Conservation (phyloP, 148 eudicot genomes). For the Salicornia ramosissima region DNA sequence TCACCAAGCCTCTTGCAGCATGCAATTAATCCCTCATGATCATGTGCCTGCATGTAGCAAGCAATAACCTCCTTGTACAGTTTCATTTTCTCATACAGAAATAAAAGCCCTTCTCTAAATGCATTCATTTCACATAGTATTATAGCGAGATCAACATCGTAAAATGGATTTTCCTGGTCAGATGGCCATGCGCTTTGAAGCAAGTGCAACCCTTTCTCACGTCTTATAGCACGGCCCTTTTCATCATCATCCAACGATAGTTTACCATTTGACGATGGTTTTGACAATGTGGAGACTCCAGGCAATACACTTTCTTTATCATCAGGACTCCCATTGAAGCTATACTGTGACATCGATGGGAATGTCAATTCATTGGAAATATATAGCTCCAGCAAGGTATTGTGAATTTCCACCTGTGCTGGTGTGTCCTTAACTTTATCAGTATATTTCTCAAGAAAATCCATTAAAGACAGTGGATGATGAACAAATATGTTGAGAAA, state of each 20-base stretch:
- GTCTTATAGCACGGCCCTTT: constrained; percentile 50
- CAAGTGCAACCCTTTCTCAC: constrained; percentile 67
- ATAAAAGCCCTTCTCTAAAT: constrained; percentile 72
- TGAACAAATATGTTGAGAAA: constrained; percentile 86
- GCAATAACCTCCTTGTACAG: constrained; percentile 92
- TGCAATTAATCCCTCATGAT: constrained; percentile 90
- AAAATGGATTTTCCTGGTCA: constrained; percentile 72
- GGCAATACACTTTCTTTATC: constrained; percentile 19
- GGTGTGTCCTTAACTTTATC: constrained; percentile 90
- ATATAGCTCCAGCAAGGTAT: constrained; percentile 84
- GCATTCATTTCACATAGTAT: constrained; percentile 90
- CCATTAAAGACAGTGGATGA: constrained; percentile 80
- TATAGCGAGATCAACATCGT: constrained; percentile 91
- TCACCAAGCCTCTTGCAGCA: constrained; percentile 99
- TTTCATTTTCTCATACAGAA: constrained; percentile 91
- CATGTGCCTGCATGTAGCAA: constrained; percentile 96
- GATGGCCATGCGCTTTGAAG: constrained; percentile 87
- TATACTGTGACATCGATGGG: constrained; percentile 61
- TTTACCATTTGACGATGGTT: constrained; percentile 53
- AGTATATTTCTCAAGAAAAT: constrained; percentile 84
- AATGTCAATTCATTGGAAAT: constrained; percentile 74
- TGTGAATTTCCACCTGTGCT: constrained; percentile 93
- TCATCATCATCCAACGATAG: constrained; percentile 32
- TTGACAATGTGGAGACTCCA: constrained; percentile 23
- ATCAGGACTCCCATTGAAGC: constrained; percentile 33